Evolutionary conservation across 139 green algal species (phyloP), one percentile per base, ranked within the genome.

Genomic region (Micractinium conductrix): DNA sequence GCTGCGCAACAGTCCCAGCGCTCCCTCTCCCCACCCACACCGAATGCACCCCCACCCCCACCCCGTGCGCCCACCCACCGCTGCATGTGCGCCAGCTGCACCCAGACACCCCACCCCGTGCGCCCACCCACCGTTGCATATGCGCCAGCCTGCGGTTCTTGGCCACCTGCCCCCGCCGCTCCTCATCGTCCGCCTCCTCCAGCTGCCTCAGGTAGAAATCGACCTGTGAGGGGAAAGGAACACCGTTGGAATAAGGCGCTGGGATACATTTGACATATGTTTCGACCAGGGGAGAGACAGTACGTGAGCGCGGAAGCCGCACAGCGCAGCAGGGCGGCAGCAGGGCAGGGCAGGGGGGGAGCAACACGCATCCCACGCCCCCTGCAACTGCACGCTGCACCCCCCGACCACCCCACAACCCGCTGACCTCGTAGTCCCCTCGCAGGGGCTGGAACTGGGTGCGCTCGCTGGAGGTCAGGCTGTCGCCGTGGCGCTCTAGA

Each of bases 121-220:
- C 71, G 4, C 19, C 9, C 19, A 17, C 58, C 9, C 42, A 84
- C 78, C 87, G 65, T 10, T 89, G 81, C 89, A 97, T 95, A 53
- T 88, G 79, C 2, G 94, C 94, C 6, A 97, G 85, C 19, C 94
- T 89, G 43, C 94, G 74, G 85, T 97, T 97, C 73, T 90, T 92
- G 8, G 88, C 86, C 7, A 55, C 60, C 7, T 85, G 70, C 14
- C 19, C 28, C 22, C 33, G 53, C 79, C 78, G 45, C 84, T 40
- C 21, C 42, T 42, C 45, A 43, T 87, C 72, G 24, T 33, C 22
- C 74, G 87, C 73, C 14, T 88, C 48, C 38, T 87, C 79, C 74
- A 80, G 79, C 26, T 86, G 43, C 0, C 79, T 48, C 24, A 94
- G 50, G 71, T 90, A 93, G 60, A 89, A 92, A 43, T 90, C 79